These are phyloP conservation scores for Cenchrus americanus DNA, from an alignment of 176 grass and related monocot species.

Conservation along the genomic window DNA sequence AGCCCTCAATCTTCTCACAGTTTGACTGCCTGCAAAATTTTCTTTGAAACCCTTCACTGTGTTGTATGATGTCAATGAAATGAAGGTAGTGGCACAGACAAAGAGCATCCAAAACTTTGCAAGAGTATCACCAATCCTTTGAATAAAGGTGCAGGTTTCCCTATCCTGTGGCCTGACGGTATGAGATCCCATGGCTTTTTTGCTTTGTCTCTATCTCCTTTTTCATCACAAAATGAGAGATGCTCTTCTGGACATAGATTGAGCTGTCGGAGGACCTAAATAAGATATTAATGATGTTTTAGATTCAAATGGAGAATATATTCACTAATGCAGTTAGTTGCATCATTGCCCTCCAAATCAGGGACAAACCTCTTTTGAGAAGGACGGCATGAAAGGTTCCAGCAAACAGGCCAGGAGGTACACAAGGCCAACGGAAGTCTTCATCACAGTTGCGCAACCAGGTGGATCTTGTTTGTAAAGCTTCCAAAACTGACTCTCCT, in stretches of 20 bases:
- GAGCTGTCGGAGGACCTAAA: slow-evolving; percentile 74
- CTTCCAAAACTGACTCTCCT: slow-evolving; percentile 84
- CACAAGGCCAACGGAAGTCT: slow-evolving; percentile 70
- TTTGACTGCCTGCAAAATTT: slow-evolving; percentile 70
- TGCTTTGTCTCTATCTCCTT: slow-evolving; percentile 57
- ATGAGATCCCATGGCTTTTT: slow-evolving; percentile 82
- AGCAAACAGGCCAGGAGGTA: slow-evolving; percentile 71
- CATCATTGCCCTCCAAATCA: neutral
- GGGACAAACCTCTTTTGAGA: slow-evolving; percentile 63
- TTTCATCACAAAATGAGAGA: slow-evolving; percentile 75
- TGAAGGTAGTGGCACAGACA: slow-evolving; percentile 12
- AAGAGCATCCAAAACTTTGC: slow-evolving; percentile 12
- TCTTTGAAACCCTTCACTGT: slow-evolving; percentile 59
- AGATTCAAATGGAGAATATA: slow-evolving; percentile 3
- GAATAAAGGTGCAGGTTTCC: slow-evolving; percentile 66
- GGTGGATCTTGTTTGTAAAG: slow-evolving; percentile 74
- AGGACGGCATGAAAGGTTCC: slow-evolving; percentile 86
- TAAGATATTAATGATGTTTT: slow-evolving; percentile 8
- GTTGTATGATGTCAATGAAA: slow-evolving; percentile 18
- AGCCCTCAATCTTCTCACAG: slow-evolving; percentile 52
- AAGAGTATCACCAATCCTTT: slow-evolving; percentile 63
- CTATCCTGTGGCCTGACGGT: slow-evolving; percentile 72
- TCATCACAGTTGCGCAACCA: slow-evolving; percentile 73
- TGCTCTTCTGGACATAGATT: slow-evolving; percentile 57
- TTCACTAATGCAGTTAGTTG: slow-evolving; percentile 8